Evolutionary conservation across 1,139 yeast species (phyloP).

Genomic region (Kazachstania sp.): DNA sequence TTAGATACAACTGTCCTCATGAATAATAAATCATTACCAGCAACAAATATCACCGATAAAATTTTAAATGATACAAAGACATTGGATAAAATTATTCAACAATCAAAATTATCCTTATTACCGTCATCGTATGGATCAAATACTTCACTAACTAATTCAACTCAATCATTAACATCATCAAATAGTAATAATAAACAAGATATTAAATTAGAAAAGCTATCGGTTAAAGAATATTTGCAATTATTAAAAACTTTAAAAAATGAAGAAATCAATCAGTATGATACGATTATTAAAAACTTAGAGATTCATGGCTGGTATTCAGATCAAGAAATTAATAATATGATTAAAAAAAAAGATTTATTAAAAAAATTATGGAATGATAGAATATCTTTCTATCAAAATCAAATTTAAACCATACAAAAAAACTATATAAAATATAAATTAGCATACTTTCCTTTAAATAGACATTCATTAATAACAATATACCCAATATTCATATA

Average conservation of each 20-base stretch:
- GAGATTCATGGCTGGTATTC: slow-evolving; percentile 6
- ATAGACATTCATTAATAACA: too few species aligned
- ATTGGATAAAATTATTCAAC: background rate
- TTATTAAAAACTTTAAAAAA: background rate
- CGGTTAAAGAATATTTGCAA: slow-evolving; percentile 1
- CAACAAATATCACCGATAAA: background rate
- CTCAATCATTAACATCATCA: background rate
- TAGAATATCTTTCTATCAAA: slow-evolving; percentile 3
- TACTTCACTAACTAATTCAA: background rate
- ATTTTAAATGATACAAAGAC: background rate
- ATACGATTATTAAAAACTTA: background rate
- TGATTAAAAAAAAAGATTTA: background rate
- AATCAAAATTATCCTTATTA: slow-evolving; percentile 2
- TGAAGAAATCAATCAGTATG: slow-evolving; percentile 3
- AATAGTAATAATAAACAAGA: background rate
- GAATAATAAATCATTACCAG: background rate
- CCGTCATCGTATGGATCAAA: background rate
- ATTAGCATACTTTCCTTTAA: too few species aligned
- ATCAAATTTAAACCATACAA: background rate
- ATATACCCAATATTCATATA: too few species aligned
- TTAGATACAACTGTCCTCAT: background rate
- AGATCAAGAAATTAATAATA: background rate
- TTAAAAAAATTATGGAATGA: slow-evolving; percentile 5
- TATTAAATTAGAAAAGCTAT: slow-evolving; percentile 1
- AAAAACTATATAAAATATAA: too few species aligned